Evolutionary conservation across 805 yeast genomes (phyloP), one percentile per base, ranked within the genome.

Genomic region (Myxozyma sirexii): DNA sequence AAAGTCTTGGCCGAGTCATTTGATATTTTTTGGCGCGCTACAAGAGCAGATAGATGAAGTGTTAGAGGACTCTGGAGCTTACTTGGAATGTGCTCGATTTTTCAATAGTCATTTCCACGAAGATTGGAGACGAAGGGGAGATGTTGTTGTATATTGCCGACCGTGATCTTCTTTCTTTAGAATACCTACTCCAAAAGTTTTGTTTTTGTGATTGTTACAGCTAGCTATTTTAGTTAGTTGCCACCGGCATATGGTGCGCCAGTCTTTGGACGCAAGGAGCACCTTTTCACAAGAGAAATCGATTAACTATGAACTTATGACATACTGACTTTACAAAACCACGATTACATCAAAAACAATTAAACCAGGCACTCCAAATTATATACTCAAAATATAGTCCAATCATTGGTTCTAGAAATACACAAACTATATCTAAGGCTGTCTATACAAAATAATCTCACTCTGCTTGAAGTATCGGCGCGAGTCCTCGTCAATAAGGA

Each of bases 391-490:
- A 43, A 43, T 13, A 12, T 4, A 43, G 29, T 21, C 47, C 17
- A 24, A 21, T 8, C 23, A 12, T 1, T 13, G 19, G 24, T 21
- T 27, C 19, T 31, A 41, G 4, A 19, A 48, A 23, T 23, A 24
- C 19, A n/a, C n/a, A n/a, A 24, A n/a, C 21, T 17, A 1, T 7
- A 23, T 6, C 33, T 37, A 60, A 42, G 66, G 66, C 56, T 62
- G 66, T 44, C 66, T 53, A 48, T 59, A 90, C 46, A 92, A 77
- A 15, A 86, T 79, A 57, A 94, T 87, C 74, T 94, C 98, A 59
- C 96, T 86, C 74, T 94, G 99, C 72, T 94, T 94, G 76, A 93
- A 94, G 73, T 94, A 94, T 60, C 99, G 77, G 72, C 99, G 83
- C 0, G 96, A 92, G 70, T 94, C 98, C 72, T 94, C 99, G 71